phyloP scores from a whole-genome alignment of 179 eudicot species.

The Spergularia azorica region DNA sequence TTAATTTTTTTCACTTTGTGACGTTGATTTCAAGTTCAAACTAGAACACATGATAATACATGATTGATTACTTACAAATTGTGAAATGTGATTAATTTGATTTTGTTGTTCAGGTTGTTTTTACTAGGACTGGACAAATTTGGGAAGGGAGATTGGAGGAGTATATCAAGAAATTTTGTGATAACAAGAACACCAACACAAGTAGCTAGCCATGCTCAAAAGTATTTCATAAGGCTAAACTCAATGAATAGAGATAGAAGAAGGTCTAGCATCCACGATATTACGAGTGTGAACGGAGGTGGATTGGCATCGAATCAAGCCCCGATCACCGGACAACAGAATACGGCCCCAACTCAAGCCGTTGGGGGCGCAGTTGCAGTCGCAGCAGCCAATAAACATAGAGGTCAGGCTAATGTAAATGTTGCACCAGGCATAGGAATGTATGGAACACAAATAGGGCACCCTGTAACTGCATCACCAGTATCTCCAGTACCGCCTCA shows the following conservation, averaged over 20 bases:
- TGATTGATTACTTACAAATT: too few relatives aligned
- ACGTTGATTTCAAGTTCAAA: background rate
- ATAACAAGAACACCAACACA: constrained; percentile 88
- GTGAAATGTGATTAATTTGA: background rate
- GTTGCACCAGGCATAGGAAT: constrained; percentile 59
- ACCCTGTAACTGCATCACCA: constrained; percentile 61
- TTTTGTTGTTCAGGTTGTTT: constrained; percentile 49
- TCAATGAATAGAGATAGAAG: constrained; percentile 84
- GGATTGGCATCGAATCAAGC: constrained; percentile 55
- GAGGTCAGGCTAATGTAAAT: constrained; percentile 45
- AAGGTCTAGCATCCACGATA: constrained; percentile 85
- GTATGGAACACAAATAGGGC: constrained; percentile 83
- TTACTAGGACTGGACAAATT: constrained; percentile 81
- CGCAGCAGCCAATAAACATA: constrained; percentile 40
- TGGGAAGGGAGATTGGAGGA: constrained; percentile 93
- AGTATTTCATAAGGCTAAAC: constrained; percentile 78
- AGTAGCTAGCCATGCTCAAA: constrained; percentile 92
- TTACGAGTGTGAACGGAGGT: constrained; percentile 62
- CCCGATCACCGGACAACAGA: constrained; percentile 74
- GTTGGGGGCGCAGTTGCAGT: constrained; percentile 36
- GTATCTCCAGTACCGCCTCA: constrained; percentile 38
- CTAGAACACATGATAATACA: background rate
- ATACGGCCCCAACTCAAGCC: constrained; percentile 29
- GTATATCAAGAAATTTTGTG: constrained; percentile 83
- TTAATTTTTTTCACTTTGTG: background rate